A percentile compares a stretch with the other conserved stretches of the same genome.
Conservation (phyloP, 31 red algal species). For the Porphyra umbilicalis region DNA sequence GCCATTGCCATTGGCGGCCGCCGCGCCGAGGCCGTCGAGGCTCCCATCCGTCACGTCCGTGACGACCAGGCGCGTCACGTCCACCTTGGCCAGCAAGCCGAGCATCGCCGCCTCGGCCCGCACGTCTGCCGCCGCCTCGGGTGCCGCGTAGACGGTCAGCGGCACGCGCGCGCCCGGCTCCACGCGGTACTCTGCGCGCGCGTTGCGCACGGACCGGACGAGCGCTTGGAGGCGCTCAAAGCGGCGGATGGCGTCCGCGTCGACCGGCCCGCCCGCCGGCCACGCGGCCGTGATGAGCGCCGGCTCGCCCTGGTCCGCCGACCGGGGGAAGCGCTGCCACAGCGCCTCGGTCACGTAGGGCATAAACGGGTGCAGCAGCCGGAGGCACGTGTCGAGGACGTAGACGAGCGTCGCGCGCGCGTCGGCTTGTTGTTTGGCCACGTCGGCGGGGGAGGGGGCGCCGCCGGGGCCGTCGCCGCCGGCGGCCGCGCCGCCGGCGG, state of each 20-base stretch:
- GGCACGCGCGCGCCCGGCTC: slow-evolving; percentile 44
- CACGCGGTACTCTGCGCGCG: slow-evolving; percentile 65
- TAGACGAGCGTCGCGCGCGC: slow-evolving; percentile 60
- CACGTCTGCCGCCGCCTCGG: slow-evolving; percentile 22
- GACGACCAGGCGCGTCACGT: slow-evolving; percentile 35
- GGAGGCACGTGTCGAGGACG: slow-evolving; percentile 78
- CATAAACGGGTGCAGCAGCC: slow-evolving; percentile 96
- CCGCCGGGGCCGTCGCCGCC: background rate
- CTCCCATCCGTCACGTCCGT: slow-evolving; percentile 1
- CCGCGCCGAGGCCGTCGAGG: background rate
- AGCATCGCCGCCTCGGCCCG: slow-evolving; percentile 35
- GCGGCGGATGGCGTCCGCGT: slow-evolving; percentile 30
- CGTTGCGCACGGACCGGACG: slow-evolving; percentile 64
- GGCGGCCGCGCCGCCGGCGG: slow-evolving; percentile 6
- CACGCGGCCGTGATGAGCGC: slow-evolving; percentile 76
- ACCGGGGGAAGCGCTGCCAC: slow-evolving; percentile 80
- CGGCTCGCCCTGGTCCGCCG: slow-evolving; percentile 3
- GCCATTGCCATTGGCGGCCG: too few relatives aligned
- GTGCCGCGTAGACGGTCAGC: slow-evolving; percentile 33
- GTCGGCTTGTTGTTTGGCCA: background rate
- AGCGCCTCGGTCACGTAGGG: slow-evolving; percentile 88
- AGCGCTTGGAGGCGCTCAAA: slow-evolving; percentile 59
- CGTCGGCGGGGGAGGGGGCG: background rate
- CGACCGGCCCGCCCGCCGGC: slow-evolving; percentile 37
- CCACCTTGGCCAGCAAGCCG: slow-evolving; percentile 50